Evolutionary conservation across 352 stramenopile genomes (phyloP), one percentile per base, ranked within the genome.

Genomic region (Blastocystis sp.): DNA sequence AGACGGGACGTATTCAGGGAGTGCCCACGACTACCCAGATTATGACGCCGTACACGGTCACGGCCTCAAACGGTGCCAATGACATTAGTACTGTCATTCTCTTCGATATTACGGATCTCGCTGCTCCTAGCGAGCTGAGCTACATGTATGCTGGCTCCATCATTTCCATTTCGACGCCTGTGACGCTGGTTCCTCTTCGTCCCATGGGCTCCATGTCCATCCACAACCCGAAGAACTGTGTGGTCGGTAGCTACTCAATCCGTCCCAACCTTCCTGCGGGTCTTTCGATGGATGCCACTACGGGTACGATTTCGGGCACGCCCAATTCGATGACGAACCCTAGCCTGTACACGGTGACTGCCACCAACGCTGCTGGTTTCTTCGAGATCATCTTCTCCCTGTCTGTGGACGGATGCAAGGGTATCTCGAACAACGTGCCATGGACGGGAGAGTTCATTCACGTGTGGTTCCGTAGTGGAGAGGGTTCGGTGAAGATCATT

Each of bases 391-490:
- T 81, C 34, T 18, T 81, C 14, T 63, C 21, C n/a, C 24, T 81
- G 16, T 4, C 69, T 42, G 69, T 81, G 24, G 18, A 11, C 36
- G 69, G 69, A 11, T 81, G 69, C 53, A 59, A 81, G 69, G 69
- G 69, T 40, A 53, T 14, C n/a, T 16, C 40, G 6, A 72, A 72
- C 42, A 48, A 48, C n/a, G 61, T 27, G 4, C 4, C 3, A 32
- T 81, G 69, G 69, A 81, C 69, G 29, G 69, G 69, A 36, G 69
- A 81, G 46, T 81, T 81, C 69, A 21, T 81, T 34, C 69, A 81
- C 29, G 48, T 81, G 2, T 38, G 14, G n/a, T n/a, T 81, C 42
- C 69, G 53, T 14, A 63, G 40, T 42, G 69, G 69, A 34, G 24
- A 38, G 16, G 69, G 69, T 49, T 36, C 48, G 3, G 48, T 64